Conservation (phyloP, 768 basidiomycete species). For the Tulasnella sp. region DNA sequence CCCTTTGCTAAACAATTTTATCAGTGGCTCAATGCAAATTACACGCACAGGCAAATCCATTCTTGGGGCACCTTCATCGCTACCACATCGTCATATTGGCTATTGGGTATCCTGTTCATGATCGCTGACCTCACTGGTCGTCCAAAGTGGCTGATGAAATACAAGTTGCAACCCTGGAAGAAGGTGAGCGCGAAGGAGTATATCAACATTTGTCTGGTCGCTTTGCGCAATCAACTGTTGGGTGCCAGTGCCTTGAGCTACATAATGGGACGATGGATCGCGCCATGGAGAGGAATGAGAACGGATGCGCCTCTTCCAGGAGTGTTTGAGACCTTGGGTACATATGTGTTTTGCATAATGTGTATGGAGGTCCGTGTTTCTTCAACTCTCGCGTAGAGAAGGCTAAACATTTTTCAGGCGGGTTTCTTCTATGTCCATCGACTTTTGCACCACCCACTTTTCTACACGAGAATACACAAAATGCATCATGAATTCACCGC, state of each 20-base stretch:
- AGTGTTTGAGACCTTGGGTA: slow-evolving; percentile 8
- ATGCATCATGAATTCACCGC: slow-evolving; percentile 15
- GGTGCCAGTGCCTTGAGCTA: neutral
- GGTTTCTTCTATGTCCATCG: slow-evolving; percentile 13
- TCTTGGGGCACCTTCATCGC: neutral
- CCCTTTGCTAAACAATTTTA: neutral
- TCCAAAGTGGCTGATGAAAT: slow-evolving; percentile 7
- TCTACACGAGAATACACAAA: slow-evolving; percentile 11
- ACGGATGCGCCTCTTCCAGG: slow-evolving; percentile 7
- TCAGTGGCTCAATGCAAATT: neutral
- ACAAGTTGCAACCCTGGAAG: slow-evolving; percentile 12
- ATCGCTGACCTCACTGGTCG: slow-evolving; percentile 7
- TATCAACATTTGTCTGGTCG: slow-evolving; percentile 3
- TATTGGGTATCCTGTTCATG: slow-evolving; percentile 1
- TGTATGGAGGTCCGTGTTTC: slow-evolving; percentile 1
- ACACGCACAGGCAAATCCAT: neutral
- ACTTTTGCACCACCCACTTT: slow-evolving; percentile 5
- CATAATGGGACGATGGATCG: neutral
- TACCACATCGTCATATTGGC: slow-evolving; percentile 1
- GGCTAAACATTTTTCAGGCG: neutral
- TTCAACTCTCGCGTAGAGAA: neutral
- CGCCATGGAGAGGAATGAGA: slow-evolving; percentile 5
- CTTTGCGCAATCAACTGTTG: slow-evolving; percentile 3
- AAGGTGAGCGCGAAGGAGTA: slow-evolving; percentile 4
- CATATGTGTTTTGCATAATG: neutral